Base-by-base conservation (phyloP, 169 alveolate species). In the Babesia caballi region DNA sequence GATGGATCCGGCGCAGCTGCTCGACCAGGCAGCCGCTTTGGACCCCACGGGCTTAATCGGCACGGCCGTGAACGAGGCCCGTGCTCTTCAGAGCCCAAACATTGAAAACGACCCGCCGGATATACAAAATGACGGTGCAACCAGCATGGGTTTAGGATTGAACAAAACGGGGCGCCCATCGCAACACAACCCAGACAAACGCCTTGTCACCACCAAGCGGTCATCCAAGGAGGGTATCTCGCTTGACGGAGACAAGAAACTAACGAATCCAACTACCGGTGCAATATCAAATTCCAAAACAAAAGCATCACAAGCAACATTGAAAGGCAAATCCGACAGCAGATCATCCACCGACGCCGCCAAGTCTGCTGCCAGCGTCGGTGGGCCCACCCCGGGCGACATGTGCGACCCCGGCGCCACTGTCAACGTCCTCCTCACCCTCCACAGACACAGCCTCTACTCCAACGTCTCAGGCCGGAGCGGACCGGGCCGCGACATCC, bases 381-480 rank as follows among this genome's bases (percentile, higher is more conserved):
- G 17, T 3, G 40, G 25, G 30, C 67, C 66, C 17, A 41, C 61
- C 15, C 41, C 44, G 21, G 65, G 70, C 8, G 80, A 52, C 56
- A 46, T 25, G 42, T 67, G 63, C 30, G 77, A 57, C 49, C 69
- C 61, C 11, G 57, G 67, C 17, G 61, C 78, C 15, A 58, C 74
- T 15, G 71, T 78, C 25, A 78, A 78, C 59, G 82, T 78, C 25
- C 50, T 78, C n/a, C 32, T 78, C 30, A 78, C 72, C 30, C 49
- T 78, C 52, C 81, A 78, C 30, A 78, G 60, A 52, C 82, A 78
- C 27, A 44, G 53, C 57, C 68, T 78, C 54, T 66, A 78, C 59
- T 46, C 76, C 11, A 30, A 59, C 28, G 11, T 63, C 25, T 59
- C 69, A 12, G 32, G 54, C 21, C 17, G 47, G 33, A 25, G 42